A percentile compares a stretch with the other conserved stretches of the same genome.
Conservation (phyloP, 2,329 filamentous ascomycete genomes). For the Trichoderma sp. region DNA sequence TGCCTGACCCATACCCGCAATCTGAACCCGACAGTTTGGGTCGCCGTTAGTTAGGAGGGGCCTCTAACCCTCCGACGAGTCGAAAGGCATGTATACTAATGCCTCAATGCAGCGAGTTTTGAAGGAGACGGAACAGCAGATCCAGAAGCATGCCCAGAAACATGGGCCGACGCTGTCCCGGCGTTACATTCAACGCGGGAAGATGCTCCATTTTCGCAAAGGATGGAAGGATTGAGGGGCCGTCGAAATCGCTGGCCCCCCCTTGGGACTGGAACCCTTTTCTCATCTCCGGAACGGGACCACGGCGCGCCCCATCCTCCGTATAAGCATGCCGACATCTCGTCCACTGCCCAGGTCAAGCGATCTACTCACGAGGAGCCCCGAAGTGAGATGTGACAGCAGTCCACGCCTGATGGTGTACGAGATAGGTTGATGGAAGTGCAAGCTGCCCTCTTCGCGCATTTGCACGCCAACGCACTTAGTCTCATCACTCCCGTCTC, state of each 20-base stretch:
- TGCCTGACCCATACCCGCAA: not conserved
- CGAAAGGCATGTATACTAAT: not conserved
- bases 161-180: slow-evolving; percentile 1
- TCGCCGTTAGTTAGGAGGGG: not conserved
- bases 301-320: not conserved
- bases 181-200: slow-evolving; percentile 10
- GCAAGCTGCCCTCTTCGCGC: not conserved
- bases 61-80: not conserved
- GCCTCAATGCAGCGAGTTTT: not conserved
- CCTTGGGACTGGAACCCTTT: not conserved
- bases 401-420: not conserved
- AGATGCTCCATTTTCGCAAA: not conserved
- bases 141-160: not conserved
- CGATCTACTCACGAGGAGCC: not conserved
- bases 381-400: not conserved
- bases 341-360: not conserved
- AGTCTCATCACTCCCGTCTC: not conserved
- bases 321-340: not conserved
- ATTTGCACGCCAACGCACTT: not conserved
- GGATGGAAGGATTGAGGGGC: not conserved
- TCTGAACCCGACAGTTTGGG: not conserved
- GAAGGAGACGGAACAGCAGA: not conserved
- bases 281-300: not conserved
- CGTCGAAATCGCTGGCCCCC: not conserved
- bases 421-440: not conserved